Percentiles rank a stretch among this genome's conserved stretches.
Conservation (phyloP, 192 early-diverging fungal genomes). For the Cladochytrium replicatum region DNA sequence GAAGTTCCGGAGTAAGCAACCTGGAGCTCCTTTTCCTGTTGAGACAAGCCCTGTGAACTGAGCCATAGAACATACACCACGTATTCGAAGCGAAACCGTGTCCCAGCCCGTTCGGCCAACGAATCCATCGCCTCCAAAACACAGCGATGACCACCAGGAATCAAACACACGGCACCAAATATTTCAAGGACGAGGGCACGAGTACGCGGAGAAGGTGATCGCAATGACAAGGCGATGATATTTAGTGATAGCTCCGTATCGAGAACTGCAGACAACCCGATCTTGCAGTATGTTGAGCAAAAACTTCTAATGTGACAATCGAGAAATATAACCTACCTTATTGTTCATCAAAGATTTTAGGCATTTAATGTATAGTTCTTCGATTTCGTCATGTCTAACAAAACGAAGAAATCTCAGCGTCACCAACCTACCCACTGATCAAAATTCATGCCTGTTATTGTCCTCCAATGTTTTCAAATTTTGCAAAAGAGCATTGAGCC, state of each 20-base stretch:
- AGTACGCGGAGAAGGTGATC: constrained; percentile 33
- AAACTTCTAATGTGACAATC: neutral
- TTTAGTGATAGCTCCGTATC: constrained; percentile 29
- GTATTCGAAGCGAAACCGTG: constrained; percentile 34
- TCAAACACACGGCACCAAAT: constrained; percentile 42
- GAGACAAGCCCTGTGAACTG: constrained; percentile 30
- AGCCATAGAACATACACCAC: constrained; percentile 32
- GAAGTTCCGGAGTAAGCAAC: constrained; percentile 10
- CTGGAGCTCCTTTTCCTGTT: constrained; percentile 37
- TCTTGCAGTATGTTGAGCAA: constrained; percentile 5
- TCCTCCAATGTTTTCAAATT: constrained; percentile 30
- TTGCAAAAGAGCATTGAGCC: constrained; percentile 28
- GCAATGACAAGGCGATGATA: constrained; percentile 39
- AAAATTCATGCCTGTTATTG: constrained; percentile 30
- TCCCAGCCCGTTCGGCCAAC: constrained; percentile 18
- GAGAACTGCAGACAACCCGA: constrained; percentile 40
- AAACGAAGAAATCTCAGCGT: constrained; percentile 6
- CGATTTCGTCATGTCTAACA: constrained; percentile 36
- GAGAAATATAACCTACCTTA: constrained; percentile 20
- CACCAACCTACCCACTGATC: too few species aligned
- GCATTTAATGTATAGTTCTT: constrained; percentile 47
- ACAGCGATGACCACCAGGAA: constrained; percentile 38
- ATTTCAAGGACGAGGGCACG: constrained; percentile 39
- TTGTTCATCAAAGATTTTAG: constrained; percentile 49
- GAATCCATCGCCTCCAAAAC: constrained; percentile 39